These are phyloP conservation scores for Syzygium aqueum DNA, from an alignment of 345 rosid genomes.

Conservation along the genomic window DNA sequence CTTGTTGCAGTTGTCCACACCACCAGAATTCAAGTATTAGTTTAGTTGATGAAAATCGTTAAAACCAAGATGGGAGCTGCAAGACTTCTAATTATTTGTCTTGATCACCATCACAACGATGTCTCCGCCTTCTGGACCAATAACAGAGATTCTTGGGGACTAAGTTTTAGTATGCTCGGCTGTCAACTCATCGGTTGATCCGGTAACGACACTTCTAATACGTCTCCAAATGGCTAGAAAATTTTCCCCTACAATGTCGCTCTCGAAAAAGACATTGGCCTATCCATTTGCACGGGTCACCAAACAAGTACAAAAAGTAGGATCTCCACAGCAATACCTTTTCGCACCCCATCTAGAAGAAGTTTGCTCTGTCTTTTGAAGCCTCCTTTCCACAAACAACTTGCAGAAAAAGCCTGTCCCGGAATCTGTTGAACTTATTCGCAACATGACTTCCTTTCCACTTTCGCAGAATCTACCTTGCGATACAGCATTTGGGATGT, in stretches of 20 bases:
- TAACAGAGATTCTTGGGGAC: background rate
- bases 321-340: background rate
- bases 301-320: background rate
- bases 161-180: background rate
- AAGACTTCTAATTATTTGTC: background rate
- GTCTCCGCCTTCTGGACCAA: background rate
- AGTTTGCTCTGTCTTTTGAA: background rate
- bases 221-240: background rate
- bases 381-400: background rate
- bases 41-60: background rate
- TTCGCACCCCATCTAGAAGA: background rate
- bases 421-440: background rate
- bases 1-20: background rate
- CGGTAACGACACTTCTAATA: background rate
- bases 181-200: background rate
- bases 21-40: background rate
- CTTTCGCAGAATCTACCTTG: background rate
- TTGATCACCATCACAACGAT: background rate
- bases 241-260: background rate
- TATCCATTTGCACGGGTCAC: background rate
- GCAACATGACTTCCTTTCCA: background rate
- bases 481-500: background rate
- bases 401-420: background rate
- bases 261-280: background rate
- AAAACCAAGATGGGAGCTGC: background rate